Conservation (phyloP, 1,139 yeast genomes). For the Starmera stellimalicola region DNA sequence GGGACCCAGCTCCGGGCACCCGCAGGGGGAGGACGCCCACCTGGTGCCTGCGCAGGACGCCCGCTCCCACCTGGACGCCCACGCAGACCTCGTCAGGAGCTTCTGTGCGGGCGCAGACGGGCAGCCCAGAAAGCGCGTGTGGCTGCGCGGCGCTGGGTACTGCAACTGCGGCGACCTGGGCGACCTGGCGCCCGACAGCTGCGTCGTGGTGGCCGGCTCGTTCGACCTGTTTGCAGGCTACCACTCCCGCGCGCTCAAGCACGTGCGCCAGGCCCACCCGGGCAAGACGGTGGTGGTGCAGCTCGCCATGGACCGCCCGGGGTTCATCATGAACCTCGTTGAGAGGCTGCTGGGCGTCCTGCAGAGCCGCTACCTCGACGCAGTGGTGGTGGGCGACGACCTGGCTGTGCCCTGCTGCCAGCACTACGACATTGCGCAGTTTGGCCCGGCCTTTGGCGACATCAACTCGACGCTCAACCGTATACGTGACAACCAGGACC, state of each 20-base stretch:
- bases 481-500: conserved; percentile 19
- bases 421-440: conserved; percentile 9
- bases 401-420: no score
- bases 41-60: conserved; percentile 5
- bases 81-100: conserved; percentile 31
- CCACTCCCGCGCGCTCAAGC: conserved; percentile 51
- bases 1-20: no score
- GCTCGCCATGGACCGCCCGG: conserved; percentile 75
- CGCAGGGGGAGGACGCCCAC: conserved; percentile 46
- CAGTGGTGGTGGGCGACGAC: conserved; percentile 38
- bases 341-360: conserved; percentile 83
- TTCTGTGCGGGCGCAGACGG: conserved; percentile 72
- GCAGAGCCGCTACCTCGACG: conserved; percentile 82
- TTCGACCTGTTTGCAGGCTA: conserved; percentile 94
- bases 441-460: conserved; percentile 20
- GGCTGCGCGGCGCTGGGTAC: conserved; percentile 7
- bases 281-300: conserved; percentile 53
- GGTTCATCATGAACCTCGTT: conserved; percentile 53
- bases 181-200: conserved; percentile 22
- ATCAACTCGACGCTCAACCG: conserved; percentile 22
- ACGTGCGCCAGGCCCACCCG: conserved; percentile 22
- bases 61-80: conserved; percentile 12
- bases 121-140: conserved; percentile 53
- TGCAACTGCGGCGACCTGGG: conserved; percentile 10
- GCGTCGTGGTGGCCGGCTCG: conserved; percentile 67